These are phyloP conservation scores for Xylaria palmicola DNA, from an alignment of 495 filamentous ascomycete species.

Conservation along the genomic window DNA sequence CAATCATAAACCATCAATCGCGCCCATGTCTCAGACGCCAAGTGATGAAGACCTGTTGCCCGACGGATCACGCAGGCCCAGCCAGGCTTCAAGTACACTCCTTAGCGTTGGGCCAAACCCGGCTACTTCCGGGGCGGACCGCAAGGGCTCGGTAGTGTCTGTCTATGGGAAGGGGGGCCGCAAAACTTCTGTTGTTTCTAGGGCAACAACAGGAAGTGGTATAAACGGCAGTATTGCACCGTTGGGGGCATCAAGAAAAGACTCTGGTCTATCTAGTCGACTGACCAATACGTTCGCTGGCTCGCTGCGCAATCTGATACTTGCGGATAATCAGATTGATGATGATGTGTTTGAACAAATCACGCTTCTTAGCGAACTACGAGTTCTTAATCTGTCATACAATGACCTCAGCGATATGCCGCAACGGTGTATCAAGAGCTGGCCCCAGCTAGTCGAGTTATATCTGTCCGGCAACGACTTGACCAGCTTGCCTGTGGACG, in stretches of 20 bases:
- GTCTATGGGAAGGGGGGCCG: constrained; percentile 70
- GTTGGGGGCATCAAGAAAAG: constrained; percentile 64
- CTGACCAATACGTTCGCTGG: constrained; percentile 80
- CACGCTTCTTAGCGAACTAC: constrained; percentile 75
- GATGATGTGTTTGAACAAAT: constrained; percentile 95
- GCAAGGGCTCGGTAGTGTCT: constrained; percentile 81
- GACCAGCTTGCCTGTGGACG: constrained; percentile 86
- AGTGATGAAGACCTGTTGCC: constrained; percentile 75
- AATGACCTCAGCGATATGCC: constrained; percentile 93
- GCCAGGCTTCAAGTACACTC: constrained; percentile 75
- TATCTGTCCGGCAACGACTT: constrained; percentile 96
- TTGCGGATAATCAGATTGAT: constrained; percentile 90
- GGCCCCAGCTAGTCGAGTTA: constrained; percentile 84
- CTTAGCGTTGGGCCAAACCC: constrained; percentile 75
- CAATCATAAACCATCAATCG: constrained; percentile 53
- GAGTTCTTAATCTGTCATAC: constrained; percentile 90
- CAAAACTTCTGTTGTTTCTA: constrained; percentile 82
- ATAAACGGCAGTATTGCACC: constrained; percentile 54
- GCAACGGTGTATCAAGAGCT: constrained; percentile 78
- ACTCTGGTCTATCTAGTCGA: constrained; percentile 76
- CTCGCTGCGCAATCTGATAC: constrained; percentile 76
- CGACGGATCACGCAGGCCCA: constrained; percentile 76
- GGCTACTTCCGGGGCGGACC: constrained; percentile 52
- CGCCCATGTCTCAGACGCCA: constrained; percentile 55
- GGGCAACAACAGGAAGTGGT: constrained; percentile 47